Evolutionary conservation across 768 basidiomycete genomes (phyloP).

Genomic region (Serendipita sp.): DNA sequence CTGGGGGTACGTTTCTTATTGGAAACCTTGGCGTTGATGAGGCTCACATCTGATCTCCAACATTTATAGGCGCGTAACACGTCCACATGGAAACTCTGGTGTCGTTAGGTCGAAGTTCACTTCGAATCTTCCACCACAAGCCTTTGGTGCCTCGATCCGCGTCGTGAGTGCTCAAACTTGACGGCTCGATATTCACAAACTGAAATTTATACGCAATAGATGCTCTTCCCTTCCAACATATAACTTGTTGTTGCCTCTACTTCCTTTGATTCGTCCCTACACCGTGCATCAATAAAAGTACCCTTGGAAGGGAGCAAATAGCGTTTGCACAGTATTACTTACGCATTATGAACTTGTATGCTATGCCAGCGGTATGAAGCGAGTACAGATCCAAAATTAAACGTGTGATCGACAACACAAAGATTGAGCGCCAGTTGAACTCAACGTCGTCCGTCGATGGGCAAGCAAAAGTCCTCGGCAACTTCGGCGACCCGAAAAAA

Average conservation of each 20-base stretch:
- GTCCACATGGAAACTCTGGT: slow-evolving; percentile 86
- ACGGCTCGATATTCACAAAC: background rate
- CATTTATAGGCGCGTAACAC: slow-evolving; percentile 58
- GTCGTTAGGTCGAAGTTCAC: slow-evolving; percentile 96
- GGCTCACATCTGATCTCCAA: background rate
- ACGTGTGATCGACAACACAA: background rate
- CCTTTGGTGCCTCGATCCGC: slow-evolving; percentile 85
- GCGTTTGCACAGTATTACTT: background rate
- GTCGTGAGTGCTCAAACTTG: slow-evolving; percentile 40
- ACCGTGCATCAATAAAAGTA: too few relatives aligned
- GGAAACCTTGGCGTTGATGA: background rate
- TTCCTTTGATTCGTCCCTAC: background rate
- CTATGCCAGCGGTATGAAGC: background rate
- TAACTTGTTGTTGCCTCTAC: slow-evolving; percentile 21
- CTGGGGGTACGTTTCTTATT: slow-evolving; percentile 61
- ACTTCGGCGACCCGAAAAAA: slow-evolving; percentile 82
- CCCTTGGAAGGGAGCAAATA: too few relatives aligned
- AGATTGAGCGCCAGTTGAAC: slow-evolving; percentile 13
- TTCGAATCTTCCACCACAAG: slow-evolving; percentile 84
- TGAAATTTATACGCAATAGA: slow-evolving; percentile 27
- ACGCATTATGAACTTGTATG: background rate
- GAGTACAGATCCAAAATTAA: background rate
- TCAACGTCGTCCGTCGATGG: slow-evolving; percentile 18
- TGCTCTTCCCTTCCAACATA: slow-evolving; percentile 84
- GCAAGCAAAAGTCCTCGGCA: slow-evolving; percentile 49